Base-by-base conservation (phyloP, 352 stramenopile species). In the Globisporangium emineosum region DNA sequence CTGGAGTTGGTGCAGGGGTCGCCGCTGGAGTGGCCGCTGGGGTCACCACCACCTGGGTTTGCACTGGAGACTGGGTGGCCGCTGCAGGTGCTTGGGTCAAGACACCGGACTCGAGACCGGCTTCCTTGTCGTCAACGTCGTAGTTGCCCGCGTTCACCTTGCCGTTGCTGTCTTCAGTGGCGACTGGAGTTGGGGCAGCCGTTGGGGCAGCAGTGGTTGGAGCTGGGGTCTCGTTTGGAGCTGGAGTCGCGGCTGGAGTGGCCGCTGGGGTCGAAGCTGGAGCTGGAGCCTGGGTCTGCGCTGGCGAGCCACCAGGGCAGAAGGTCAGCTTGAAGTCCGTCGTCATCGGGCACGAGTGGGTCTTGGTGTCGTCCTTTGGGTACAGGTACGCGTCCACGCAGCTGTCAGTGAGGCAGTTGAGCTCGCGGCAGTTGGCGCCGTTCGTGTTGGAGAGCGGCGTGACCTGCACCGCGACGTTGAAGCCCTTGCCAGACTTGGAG, bases 361-460 rank as follows among this genome's bases (percentile, higher is more conserved):
- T 91, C 80, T 93, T 93, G 42, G 58, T 71, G 68, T 91, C 80
- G 60, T 93, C 82, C 68, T 82, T 69, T 0, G 85, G 85, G 63
- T 77, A 89, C 17, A 74, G 66, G 77, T 93, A 93, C 49, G 82
- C 81, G 45, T 93, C 85, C 27, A 69, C 53, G 63, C 85, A 93
- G 25, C 62, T 73, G 57, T 89, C 79, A 6, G 66, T 59, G 19
- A 79, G 60, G 55, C 85, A 93, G 56, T 66, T 81, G 54, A 93
- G 61, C 55, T 85, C 61, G 17, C 73, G 69, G 68, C 82, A 93
- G 56, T 77, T 82, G 64, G 77, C 71, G 35, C 77, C 77, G 68
- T 82, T 88, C 15, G 72, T 79, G 76, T 93, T 89, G 62, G 69
- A 71, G 27, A 58, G 62, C 6, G 82, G 79, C 12, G 76, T 77